These are phyloP conservation scores for Fomitopsis betulina DNA, from an alignment of 1,284 basidiomycete species.

Conservation along the genomic window DNA sequence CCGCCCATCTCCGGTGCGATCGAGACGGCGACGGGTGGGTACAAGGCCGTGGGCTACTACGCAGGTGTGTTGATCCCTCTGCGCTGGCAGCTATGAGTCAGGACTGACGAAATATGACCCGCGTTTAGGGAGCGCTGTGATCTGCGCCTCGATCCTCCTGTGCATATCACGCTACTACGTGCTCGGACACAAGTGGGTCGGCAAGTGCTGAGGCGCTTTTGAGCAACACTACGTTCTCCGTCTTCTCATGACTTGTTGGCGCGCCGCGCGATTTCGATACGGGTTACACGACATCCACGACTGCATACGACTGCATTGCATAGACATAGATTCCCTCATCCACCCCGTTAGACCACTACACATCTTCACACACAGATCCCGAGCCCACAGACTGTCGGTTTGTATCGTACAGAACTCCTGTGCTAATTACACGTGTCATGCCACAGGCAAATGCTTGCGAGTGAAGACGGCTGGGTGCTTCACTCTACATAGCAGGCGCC, in stretches of 20 bases:
- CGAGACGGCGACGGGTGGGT: constrained; percentile 38
- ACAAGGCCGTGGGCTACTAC: constrained; percentile 52
- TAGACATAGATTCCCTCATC: not conserved
- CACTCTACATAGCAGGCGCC: not conserved
- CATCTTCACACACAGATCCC: not conserved
- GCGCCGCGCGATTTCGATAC: not conserved
- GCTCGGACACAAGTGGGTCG: not conserved
- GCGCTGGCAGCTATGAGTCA: not conserved
- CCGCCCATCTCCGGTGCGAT: constrained; percentile 60
- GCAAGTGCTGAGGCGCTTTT: not conserved
- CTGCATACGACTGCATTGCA: not conserved
- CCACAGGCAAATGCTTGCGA: too few species aligned
- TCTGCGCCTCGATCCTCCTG: constrained; percentile 12
- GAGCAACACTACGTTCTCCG: too few species aligned
- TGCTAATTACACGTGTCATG: not conserved
- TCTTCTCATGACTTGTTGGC: not conserved
- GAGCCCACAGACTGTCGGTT: not conserved
- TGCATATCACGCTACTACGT: constrained; percentile 8
- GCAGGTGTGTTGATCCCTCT: constrained; percentile 38
- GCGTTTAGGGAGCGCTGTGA: constrained; percentile 10
- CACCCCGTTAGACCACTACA: not conserved
- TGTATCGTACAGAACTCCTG: not conserved
- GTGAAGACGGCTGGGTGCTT: too few species aligned
- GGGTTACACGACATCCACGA: not conserved
- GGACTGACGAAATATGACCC: not conserved